phyloP scores from a whole-genome alignment of 257 asterid genomes.

The Solanum pennellii region DNA sequence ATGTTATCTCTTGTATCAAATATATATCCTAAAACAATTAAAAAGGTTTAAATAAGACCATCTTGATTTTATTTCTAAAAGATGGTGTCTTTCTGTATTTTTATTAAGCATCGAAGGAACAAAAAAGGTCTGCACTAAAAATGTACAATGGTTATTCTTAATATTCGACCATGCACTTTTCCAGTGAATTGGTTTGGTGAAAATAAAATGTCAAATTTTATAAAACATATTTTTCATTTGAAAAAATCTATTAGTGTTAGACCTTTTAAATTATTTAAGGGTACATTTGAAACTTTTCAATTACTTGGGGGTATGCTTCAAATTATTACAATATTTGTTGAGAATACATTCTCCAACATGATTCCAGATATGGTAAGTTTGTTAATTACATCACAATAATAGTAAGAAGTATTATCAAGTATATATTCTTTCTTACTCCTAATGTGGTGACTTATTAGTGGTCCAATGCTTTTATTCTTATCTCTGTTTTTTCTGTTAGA shows the following conservation, averaged over 20 bases:
- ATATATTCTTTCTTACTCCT: not conserved
- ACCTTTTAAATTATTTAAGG: not conserved
- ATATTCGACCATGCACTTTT: fast-evolving
- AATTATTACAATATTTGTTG: not conserved
- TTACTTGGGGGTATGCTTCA: not conserved
- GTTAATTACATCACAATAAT: not conserved
- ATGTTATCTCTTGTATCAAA: not conserved
- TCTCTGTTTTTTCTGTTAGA: not conserved
- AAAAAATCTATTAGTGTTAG: not conserved
- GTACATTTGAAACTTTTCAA: not conserved
- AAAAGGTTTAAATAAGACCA: not conserved
- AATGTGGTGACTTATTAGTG: not conserved
- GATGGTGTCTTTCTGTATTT: not conserved
- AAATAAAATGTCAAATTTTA: too few relatives aligned
- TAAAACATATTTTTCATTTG: too few relatives aligned
- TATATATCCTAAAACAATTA: not conserved
- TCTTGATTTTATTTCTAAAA: too few relatives aligned
- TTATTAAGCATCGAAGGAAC: not conserved
- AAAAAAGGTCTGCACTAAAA: not conserved
- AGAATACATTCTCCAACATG: not conserved
- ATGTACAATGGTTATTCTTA: too few relatives aligned
- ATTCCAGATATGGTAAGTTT: not conserved
- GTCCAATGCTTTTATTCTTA: not conserved
- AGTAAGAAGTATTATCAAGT: not conserved
- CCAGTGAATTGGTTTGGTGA: too few relatives aligned